Evolutionary conservation across 768 basidiomycete genomes (phyloP).

Genomic region (Tricholoma hemisulphureum): DNA sequence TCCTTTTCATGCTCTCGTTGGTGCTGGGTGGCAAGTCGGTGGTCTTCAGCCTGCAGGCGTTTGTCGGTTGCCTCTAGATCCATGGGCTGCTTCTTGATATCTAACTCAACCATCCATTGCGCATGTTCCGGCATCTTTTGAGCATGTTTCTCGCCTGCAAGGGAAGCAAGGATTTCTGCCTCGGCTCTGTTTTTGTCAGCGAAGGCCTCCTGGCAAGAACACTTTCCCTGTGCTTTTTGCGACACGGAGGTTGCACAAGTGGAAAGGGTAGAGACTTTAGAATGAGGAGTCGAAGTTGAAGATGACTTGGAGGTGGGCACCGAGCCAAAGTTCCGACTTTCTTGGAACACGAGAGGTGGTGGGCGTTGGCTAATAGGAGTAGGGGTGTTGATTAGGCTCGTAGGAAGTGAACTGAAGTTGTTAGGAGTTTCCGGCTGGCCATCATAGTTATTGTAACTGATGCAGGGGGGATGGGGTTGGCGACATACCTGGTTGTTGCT

Average conservation of each 20-base stretch:
- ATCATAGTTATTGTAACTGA: background rate
- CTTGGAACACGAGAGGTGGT: background rate
- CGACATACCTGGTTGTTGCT: background rate
- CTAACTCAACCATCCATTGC: too few species aligned
- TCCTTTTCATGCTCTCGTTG: too few species aligned
- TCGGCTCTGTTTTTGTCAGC: background rate
- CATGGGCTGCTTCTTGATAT: background rate
- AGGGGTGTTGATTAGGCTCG: background rate
- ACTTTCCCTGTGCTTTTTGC: background rate
- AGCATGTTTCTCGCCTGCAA: too few species aligned
- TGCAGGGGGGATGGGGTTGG: background rate
- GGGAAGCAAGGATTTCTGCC: too few species aligned
- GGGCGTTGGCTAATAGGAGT: background rate
- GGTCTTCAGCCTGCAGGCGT: too few species aligned
- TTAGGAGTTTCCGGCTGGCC: background rate
- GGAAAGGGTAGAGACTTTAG: background rate
- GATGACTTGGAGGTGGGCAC: background rate
- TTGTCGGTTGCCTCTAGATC: background rate
- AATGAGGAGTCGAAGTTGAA: background rate
- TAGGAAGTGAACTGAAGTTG: background rate
- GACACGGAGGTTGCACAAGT: background rate
- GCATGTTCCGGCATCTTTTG: too few species aligned
- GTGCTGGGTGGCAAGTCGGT: too few species aligned
- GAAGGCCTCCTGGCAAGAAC: background rate
- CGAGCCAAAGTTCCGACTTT: background rate